Conservation (phyloP, 179 eudicot genomes). For the Corrigiola litoralis region DNA sequence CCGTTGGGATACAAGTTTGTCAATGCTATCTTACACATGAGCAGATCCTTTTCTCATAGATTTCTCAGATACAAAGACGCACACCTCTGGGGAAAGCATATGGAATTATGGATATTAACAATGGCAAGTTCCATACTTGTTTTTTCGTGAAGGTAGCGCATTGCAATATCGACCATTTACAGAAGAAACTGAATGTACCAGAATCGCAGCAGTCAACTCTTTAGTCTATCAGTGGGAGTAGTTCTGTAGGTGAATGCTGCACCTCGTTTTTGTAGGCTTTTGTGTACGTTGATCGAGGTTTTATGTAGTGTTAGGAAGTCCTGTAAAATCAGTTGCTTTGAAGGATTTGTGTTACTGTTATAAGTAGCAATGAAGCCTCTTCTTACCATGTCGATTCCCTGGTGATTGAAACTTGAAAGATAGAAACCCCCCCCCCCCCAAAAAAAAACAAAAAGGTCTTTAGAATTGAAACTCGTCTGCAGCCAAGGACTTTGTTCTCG, state of each 20-base stretch:
- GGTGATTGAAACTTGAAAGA: too few relatives aligned
- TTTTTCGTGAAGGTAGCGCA: not conserved
- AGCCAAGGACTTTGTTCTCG: too few relatives aligned
- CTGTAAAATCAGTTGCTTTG: not conserved
- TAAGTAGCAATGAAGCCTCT: too few relatives aligned
- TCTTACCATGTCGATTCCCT: too few relatives aligned
- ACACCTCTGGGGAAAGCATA: not conserved
- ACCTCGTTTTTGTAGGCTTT: not conserved
- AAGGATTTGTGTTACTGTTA: too few relatives aligned
- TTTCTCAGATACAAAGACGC: not conserved
- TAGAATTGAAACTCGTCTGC: too few relatives aligned
- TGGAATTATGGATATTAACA: not conserved
- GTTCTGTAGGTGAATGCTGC: not conserved
- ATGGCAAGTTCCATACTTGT: not conserved
- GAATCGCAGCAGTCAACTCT: too few relatives aligned
- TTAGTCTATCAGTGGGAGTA: too few relatives aligned
- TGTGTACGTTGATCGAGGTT: not conserved
- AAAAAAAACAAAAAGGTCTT: too few relatives aligned
- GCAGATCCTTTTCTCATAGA: not conserved
- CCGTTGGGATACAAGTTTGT: not conserved
- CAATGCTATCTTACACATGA: not conserved
- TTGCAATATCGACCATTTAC: not conserved
- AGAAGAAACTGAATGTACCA: not conserved
- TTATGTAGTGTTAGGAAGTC: not conserved
- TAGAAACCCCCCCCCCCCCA: too few relatives aligned